Evolutionary conservation across 768 basidiomycete genomes (phyloP).

Genomic region (Thelephora aurantiotincta): DNA sequence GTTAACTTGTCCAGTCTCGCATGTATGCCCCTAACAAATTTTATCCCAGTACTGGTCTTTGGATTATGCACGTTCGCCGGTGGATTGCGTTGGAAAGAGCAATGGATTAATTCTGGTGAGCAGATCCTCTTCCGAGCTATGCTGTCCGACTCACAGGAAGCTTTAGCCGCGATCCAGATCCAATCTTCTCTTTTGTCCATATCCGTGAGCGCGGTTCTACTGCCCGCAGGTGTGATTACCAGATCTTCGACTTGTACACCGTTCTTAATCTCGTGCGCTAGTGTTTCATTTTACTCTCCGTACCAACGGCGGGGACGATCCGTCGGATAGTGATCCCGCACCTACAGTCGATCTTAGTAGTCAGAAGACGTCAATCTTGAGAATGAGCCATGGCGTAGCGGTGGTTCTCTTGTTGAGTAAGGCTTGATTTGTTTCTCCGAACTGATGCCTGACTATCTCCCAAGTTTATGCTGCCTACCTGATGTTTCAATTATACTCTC

Average conservation of each 20-base stretch:
- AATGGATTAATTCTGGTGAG: constrained; percentile 62
- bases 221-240: constrained; percentile 31
- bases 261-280: neutral
- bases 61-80: constrained; percentile 82
- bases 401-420: constrained; percentile 65
- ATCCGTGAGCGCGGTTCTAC: constrained; percentile 64
- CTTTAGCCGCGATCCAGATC: constrained; percentile 51
- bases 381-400: constrained; percentile 71
- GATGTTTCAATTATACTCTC: constrained; percentile 70
- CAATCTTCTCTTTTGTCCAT: constrained; percentile 63
- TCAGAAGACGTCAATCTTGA: constrained; percentile 38
- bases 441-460: neutral
- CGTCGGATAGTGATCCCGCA: constrained; percentile 7
- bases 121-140: constrained; percentile 1
- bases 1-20: neutral
- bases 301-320: constrained; percentile 6
- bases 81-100: constrained; percentile 62
- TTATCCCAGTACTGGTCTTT: constrained; percentile 54
- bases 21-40: constrained; percentile 1
- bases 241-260: neutral
- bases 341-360: constrained; percentile 8
- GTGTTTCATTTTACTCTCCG: constrained; percentile 59
- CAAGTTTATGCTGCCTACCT: constrained; percentile 65
- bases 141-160: neutral
- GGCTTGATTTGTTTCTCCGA: constrained; percentile 9